Conservation (phyloP, 305 asterid genomes). For the Solanum chacoense region DNA sequence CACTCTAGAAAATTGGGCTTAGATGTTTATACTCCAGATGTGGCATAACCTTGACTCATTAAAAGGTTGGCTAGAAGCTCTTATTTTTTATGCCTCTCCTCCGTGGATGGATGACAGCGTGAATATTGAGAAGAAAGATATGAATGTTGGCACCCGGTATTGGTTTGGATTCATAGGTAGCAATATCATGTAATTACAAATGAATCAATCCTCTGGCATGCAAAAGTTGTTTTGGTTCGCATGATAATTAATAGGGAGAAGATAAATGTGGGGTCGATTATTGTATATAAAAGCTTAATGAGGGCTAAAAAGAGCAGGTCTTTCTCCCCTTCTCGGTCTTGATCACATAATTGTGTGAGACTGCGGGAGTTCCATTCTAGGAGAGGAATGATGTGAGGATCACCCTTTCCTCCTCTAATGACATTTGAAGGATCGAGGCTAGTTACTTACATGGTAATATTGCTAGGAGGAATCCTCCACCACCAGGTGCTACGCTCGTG, state of each 20-base stretch:
- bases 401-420: background rate
- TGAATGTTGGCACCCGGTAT: background rate
- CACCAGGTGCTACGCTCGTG: background rate
- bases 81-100: background rate
- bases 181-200: background rate
- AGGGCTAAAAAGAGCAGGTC: background rate
- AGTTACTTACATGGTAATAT: background rate
- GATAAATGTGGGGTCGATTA: background rate
- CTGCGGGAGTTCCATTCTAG: background rate
- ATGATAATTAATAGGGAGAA: background rate
- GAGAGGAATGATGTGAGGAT: background rate
- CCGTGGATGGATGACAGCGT: background rate
- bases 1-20: background rate
- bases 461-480: background rate
- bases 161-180: background rate
- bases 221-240: background rate
- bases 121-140: background rate
- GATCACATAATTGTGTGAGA: background rate
- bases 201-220: background rate
- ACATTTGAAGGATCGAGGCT: background rate
- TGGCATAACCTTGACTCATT: background rate
- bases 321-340: background rate
- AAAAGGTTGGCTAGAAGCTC: background rate
- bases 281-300: no score
- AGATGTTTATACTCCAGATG: background rate